Evolutionary conservation across 306 rosid genomes (phyloP).

Genomic region (Rosa lucieae): DNA sequence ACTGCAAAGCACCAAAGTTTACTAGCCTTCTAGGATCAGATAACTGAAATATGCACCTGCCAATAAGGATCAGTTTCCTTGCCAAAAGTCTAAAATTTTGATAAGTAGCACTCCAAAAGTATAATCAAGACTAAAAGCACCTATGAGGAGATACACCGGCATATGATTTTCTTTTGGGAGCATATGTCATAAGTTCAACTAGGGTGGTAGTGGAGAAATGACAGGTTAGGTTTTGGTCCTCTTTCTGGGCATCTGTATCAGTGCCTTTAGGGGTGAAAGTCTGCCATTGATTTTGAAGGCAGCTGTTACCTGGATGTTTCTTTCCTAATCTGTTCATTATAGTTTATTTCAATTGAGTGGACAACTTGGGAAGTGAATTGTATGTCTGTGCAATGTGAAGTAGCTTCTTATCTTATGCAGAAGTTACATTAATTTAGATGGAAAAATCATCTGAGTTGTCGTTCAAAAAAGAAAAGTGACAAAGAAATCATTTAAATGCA

Average conservation of each 20-base stretch:
- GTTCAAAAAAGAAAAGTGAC: neutral
- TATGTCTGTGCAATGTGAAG: neutral
- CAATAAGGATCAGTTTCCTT: neutral
- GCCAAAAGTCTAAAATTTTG: neutral
- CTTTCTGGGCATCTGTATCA: neutral
- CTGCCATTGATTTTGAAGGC: neutral
- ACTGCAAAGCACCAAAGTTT: neutral
- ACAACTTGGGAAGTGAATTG: neutral
- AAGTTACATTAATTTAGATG: neutral
- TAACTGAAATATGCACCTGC: neutral
- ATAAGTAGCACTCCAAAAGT: neutral
- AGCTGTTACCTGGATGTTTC: neutral
- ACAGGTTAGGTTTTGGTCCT: neutral
- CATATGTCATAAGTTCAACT: neutral
- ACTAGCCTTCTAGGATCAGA: neutral
- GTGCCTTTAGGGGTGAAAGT: neutral
- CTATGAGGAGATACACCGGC: neutral
- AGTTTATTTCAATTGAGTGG: neutral
- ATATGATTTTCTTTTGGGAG: constrained; percentile 1
- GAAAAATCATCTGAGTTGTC: neutral
- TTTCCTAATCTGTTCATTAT: neutral
- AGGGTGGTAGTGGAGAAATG: neutral
- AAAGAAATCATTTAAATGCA: neutral
- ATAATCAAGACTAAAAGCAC: neutral
- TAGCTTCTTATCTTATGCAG: neutral